These are phyloP conservation scores for Jatropha curcas DNA, from an alignment of 345 rosid genomes.

Conservation along the genomic window DNA sequence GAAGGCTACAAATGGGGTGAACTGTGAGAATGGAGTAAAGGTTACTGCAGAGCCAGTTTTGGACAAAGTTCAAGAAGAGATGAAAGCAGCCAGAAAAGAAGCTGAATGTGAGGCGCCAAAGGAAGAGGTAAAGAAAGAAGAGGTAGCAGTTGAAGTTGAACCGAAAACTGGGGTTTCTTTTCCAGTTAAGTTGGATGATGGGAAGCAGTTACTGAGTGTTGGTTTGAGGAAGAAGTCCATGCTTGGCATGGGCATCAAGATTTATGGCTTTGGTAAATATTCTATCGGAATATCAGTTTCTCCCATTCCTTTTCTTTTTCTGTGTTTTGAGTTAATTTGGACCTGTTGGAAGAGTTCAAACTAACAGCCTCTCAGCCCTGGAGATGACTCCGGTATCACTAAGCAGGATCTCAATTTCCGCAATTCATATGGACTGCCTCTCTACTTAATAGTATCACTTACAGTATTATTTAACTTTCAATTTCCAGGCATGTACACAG, in stretches of 20 bases:
- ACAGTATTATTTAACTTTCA: not conserved
- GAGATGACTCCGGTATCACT: too few species aligned
- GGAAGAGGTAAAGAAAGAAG: constrained; percentile 25
- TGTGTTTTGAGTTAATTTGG: too few species aligned
- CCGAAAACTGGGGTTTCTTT: constrained; percentile 48
- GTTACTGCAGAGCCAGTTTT: constrained; percentile 5
- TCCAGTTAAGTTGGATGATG: constrained; percentile 50
- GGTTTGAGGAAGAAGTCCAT: constrained; percentile 49
- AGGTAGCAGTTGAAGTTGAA: constrained; percentile 44
- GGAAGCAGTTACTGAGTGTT: constrained; percentile 38
- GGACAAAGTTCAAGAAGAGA: constrained; percentile 18
- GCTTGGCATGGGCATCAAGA: constrained; percentile 48
- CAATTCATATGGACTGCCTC: not conserved
- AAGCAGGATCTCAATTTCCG: not conserved
- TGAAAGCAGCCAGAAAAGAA: constrained; percentile 11
- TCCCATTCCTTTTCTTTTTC: too few species aligned
- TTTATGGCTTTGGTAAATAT: constrained; percentile 41
- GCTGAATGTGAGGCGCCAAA: not conserved
- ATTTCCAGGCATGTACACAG: constrained; percentile 45
- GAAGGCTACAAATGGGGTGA: constrained; percentile 5
- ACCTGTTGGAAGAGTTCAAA: too few species aligned
- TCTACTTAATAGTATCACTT: not conserved
- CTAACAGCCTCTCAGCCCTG: too few species aligned
- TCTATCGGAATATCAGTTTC: too few species aligned
- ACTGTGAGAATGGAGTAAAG: constrained; percentile 14